Evolutionary conservation across 768 basidiomycete species (phyloP), one percentile per base, ranked within the genome.

Genomic region (Termitomyces sp.): DNA sequence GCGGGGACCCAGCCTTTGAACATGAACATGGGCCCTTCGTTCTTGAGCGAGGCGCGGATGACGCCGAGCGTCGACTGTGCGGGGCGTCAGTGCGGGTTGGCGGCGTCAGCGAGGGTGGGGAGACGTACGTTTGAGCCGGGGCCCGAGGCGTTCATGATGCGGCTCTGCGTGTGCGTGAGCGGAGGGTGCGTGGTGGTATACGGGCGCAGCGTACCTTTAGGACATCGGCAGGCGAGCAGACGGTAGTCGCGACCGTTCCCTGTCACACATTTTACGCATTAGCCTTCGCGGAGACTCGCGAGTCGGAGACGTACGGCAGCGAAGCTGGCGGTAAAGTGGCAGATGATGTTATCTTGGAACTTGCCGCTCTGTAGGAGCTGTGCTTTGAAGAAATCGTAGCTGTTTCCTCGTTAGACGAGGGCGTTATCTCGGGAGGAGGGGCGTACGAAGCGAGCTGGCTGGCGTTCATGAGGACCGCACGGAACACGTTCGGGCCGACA

Each of bases 1-100:
- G 91, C 90, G 0, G 92, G 92, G 9, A 93, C 71, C 92, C 92
- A 94, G 60, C 92, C 92, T 69, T 91, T 92, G 78, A 94, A 92
- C 87, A 94, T 89, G 80, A 93, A 94, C 83, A 87, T 88, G 3
- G 89, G 70, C 15, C 92, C 92, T 64, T 94, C 92, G 61, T 73
- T 84, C 59, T 80, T 77, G 60, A 94, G 74, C 20, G 90, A 88
- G 12, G 77, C 63, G 20, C 79, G 77, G 67, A 93, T 90, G 42
- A 89, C 87, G 6, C 72, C 78, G 28, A 93, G 61, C 0, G 91
- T 89, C 1, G 88, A 90, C 86, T 87, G 62, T 8, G 16, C 1
- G 6, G 6, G 15, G 37, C 8, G 37, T 39, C 36, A 37, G 36
- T 2, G 37, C 6, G 16, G 16, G 16, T 2, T 5, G 6, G 9